These are phyloP conservation scores for Nematocida sp. DNA, from an alignment of 371 early-diverging fungal species.

Conservation along the genomic window DNA sequence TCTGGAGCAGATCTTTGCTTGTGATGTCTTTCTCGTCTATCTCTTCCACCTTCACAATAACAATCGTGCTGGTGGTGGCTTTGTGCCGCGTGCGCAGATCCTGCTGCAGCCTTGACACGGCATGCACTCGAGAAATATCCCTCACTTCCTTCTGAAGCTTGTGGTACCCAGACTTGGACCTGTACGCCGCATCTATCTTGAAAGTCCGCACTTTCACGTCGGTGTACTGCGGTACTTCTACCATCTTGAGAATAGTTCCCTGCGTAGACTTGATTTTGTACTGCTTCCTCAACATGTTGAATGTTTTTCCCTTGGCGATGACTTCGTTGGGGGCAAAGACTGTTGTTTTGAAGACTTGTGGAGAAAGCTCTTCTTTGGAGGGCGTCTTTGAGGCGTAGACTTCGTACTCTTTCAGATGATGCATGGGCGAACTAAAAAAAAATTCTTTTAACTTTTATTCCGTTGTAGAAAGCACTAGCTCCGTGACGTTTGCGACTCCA, in stretches of 20 bases:
- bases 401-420: slow-evolving; percentile 63
- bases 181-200: slow-evolving; percentile 96
- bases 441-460: too few species aligned
- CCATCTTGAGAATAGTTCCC: slow-evolving; percentile 88
- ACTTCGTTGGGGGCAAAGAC: slow-evolving; percentile 95
- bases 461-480: too few species aligned
- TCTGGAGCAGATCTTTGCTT: slow-evolving; percentile 55
- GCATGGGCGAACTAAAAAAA: slow-evolving; percentile 53
- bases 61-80: slow-evolving; percentile 51
- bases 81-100: slow-evolving; percentile 61
- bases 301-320: slow-evolving; percentile 94
- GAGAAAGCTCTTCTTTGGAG: slow-evolving; percentile 78
- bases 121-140: slow-evolving; percentile 80
- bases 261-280: slow-evolving; percentile 95
- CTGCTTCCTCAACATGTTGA: slow-evolving; percentile 94
- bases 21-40: slow-evolving; percentile 52
- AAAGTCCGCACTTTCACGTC: slow-evolving; percentile 85
- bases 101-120: slow-evolving; percentile 73
- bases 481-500: slow-evolving; percentile 1
- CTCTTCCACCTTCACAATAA: slow-evolving; percentile 58
- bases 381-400: slow-evolving; percentile 66
- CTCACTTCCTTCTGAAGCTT: slow-evolving; percentile 99
- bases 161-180: slow-evolving; percentile 94
- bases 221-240: slow-evolving; percentile 89
- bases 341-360: slow-evolving; percentile 92